These are phyloP conservation scores for Colletotrichum spaethianum DNA, from an alignment of 2,329 filamentous ascomycete species.

Conservation along the genomic window DNA sequence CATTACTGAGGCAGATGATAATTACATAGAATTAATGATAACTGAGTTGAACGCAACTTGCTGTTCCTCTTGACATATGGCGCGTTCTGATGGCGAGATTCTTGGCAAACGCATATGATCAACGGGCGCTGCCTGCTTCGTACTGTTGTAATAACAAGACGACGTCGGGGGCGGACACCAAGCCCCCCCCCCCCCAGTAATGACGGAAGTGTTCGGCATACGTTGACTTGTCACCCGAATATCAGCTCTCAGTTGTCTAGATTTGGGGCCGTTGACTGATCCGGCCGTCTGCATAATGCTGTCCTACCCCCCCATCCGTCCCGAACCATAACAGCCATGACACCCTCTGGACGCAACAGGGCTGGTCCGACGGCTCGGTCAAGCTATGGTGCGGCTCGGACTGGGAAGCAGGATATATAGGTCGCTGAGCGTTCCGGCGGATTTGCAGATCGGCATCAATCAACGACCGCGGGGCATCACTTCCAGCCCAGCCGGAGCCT, in stretches of 20 bases:
- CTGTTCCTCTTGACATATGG: not conserved
- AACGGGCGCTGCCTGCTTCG: not conserved
- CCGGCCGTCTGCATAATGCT: slow-evolving; percentile 47
- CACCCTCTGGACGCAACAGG: slow-evolving; percentile 5
- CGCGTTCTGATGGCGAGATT: not conserved
- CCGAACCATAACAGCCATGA: slow-evolving; percentile 12
- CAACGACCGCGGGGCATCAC: not conserved
- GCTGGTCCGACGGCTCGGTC: slow-evolving; percentile 27
- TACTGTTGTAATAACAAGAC: not conserved
- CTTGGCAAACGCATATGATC: slow-evolving; percentile 12
- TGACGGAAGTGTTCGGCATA: not conserved
- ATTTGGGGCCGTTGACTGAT: slow-evolving; percentile 44
- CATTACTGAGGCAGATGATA: not conserved
- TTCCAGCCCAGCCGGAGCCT: not conserved
- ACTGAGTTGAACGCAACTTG: not conserved
- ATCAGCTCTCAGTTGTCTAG: not conserved
- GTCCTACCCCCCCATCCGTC: slow-evolving; percentile 44
- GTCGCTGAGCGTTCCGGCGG: slow-evolving; percentile 2
- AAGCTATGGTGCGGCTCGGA: slow-evolving; percentile 22
- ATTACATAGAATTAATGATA: slow-evolving; percentile 5
- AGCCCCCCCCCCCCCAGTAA: too few relatives aligned
- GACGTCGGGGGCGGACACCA: not conserved
- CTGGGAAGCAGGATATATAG: not conserved
- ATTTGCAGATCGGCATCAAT: slow-evolving; percentile 4
- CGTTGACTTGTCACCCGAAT: not conserved